Percentiles rank a stretch among this genome's conserved stretches.
Conservation (phyloP, 2,329 filamentous ascomycete species). For the Pestalotiopsis sp. region DNA sequence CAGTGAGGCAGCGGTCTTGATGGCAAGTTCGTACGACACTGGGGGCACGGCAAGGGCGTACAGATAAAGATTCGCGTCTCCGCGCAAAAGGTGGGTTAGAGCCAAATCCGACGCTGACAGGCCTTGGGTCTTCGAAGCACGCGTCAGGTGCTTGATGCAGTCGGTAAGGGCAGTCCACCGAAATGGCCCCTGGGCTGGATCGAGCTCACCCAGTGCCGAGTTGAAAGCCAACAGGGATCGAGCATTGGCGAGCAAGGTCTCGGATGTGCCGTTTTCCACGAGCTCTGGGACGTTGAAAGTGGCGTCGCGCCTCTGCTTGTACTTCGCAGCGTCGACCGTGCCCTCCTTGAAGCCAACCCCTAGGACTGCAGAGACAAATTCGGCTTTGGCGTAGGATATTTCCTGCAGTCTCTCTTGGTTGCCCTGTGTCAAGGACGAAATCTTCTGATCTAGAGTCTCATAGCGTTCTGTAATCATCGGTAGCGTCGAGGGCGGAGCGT, state of each 20-base stretch:
- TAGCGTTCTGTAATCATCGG: constrained; percentile 63
- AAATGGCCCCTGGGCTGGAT: constrained; percentile 20
- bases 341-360: constrained; percentile 27
- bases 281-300: constrained; percentile 27
- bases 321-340: constrained; percentile 25
- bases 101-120: constrained; percentile 24
- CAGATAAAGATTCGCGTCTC: constrained; percentile 29
- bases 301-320: constrained; percentile 28
- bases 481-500: constrained; percentile 38
- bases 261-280: constrained; percentile 17
- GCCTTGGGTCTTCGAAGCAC: constrained; percentile 22
- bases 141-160: constrained; percentile 22
- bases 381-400: constrained; percentile 27
- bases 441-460: constrained; percentile 48
- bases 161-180: constrained; percentile 31
- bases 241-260: constrained; percentile 25
- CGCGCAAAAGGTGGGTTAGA: constrained; percentile 29
- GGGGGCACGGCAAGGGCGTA: constrained; percentile 29
- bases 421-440: constrained; percentile 18
- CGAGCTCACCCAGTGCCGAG: constrained; percentile 24
- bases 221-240: constrained; percentile 30
- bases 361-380: constrained; percentile 26
- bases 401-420: constrained; percentile 24
- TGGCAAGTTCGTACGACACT: constrained; percentile 23
- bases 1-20: constrained; percentile 23